Conservation (phyloP, 306 rosid species). For the Prinsepia uniflora region DNA sequence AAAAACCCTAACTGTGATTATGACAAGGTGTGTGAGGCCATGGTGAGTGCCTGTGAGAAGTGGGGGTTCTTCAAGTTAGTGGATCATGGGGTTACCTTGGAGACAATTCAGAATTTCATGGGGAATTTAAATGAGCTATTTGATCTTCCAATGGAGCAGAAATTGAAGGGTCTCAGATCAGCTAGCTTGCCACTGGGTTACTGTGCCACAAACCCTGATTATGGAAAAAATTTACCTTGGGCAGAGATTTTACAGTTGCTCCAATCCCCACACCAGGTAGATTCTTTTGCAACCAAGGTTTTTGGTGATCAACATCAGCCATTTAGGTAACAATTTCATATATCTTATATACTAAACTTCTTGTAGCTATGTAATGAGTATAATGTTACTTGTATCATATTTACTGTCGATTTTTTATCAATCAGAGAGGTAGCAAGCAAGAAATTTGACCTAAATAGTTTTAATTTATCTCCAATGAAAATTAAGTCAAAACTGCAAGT, state of each 20-base stretch:
- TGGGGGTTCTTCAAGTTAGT: constrained; percentile 20
- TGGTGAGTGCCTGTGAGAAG: constrained; percentile 13
- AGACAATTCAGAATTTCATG: constrained; percentile 3
- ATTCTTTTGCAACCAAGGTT: constrained; percentile 16
- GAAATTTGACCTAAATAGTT: no score
- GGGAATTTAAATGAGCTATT: not conserved
- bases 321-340: constrained; percentile 8
- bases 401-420: not conserved
- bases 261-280: constrained; percentile 12
- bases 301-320: constrained; percentile 15
- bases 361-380: not conserved
- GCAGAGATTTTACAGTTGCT: constrained; percentile 19
- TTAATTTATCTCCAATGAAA: no score
- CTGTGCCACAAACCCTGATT: constrained; percentile 21
- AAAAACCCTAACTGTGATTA: not conserved
- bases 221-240: constrained; percentile 19
- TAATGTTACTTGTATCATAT: not conserved
- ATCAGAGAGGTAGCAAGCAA: no score
- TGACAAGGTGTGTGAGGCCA: constrained; percentile 5
- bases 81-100: constrained; percentile 14
- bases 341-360: not conserved
- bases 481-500: no score
- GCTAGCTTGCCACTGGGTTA: constrained; percentile 10
- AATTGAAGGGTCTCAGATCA: constrained; percentile 19
- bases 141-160: constrained; percentile 16